A percentile compares a stretch with the other conserved stretches of the same genome.
phyloP scores from a whole-genome alignment of 2,329 filamentous ascomycete genomes.

The Spiromastix sp. region DNA sequence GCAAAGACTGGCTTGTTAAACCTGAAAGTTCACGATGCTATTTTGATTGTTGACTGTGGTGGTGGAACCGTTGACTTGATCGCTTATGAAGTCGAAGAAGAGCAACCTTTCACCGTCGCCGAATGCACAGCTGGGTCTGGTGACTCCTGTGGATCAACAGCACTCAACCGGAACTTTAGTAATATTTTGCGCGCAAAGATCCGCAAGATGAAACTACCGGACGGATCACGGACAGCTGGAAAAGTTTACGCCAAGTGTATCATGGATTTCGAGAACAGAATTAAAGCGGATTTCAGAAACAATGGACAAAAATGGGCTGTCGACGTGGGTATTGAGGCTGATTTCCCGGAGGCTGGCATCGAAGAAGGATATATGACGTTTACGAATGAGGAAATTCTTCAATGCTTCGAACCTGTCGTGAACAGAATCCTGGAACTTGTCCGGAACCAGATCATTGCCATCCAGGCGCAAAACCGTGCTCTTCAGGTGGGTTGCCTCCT shows the following conservation, averaged over 20 bases:
- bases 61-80: slow-evolving; percentile 98
- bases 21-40: slow-evolving; percentile 96
- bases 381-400: slow-evolving; percentile 96
- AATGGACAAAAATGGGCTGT: slow-evolving; percentile 99
- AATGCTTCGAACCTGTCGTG: slow-evolving; percentile 97
- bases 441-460: slow-evolving; percentile 96
- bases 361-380: slow-evolving; percentile 99
- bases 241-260: slow-evolving; percentile 99
- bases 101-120: slow-evolving; percentile 90
- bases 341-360: slow-evolving; percentile 94
- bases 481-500: slow-evolving; percentile 52
- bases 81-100: slow-evolving; percentile 96
- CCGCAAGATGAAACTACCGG: slow-evolving; percentile 96
- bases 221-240: slow-evolving; percentile 93
- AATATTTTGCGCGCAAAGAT: slow-evolving; percentile 98
- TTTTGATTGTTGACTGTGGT: slow-evolving; percentile 95
- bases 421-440: slow-evolving; percentile 95
- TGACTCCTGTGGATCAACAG: slow-evolving; percentile 96
- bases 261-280: slow-evolving; percentile 99
- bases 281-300: slow-evolving; percentile 99
- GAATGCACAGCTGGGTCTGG: slow-evolving; percentile 96
- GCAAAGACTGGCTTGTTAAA: slow-evolving; percentile 93
- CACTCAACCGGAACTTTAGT: slow-evolving; percentile 94
- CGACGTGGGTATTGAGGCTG: slow-evolving; percentile 95
- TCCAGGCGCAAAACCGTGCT: slow-evolving; percentile 89